A percentile compares a stretch with the other conserved stretches of the same genome.
These are phyloP conservation scores for Grosmannia clavigera DNA, from an alignment of 2,329 filamentous ascomycete species.

Conservation along the genomic window DNA sequence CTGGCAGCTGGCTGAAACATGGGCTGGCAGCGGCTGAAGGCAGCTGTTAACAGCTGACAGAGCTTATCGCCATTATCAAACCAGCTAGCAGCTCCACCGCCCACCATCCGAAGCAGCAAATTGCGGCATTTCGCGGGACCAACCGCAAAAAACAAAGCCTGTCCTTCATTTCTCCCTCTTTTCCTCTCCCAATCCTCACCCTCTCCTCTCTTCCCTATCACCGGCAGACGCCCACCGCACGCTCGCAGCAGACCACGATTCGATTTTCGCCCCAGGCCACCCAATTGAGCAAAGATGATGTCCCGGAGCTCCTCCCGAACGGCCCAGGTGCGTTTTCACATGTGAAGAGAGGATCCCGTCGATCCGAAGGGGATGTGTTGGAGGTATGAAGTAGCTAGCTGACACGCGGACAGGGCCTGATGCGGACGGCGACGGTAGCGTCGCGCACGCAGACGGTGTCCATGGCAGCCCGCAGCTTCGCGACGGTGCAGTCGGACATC, in stretches of 20 bases:
- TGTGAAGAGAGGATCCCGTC: not conserved
- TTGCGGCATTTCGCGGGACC: constrained; percentile 9
- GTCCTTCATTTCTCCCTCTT: constrained; percentile 1
- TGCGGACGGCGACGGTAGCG: constrained; percentile 26
- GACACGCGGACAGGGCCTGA: constrained; percentile 32
- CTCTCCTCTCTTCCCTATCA: not conserved
- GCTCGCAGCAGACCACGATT: not conserved
- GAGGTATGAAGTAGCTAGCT: not conserved
- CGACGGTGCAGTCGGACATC: constrained; percentile 84
- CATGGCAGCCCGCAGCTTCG: constrained; percentile 44
- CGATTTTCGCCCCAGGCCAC: not conserved
- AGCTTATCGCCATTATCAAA: constrained; percentile 1
- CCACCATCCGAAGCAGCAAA: not conserved
- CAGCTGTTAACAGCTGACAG: constrained; percentile 2
- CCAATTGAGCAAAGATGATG: constrained; percentile 34
- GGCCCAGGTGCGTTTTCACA: constrained; percentile 38
- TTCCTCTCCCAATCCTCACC: not conserved
- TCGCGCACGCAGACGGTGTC: constrained; percentile 20
- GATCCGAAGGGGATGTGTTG: not conserved
- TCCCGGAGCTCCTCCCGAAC: constrained; percentile 44
- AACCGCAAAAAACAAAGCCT: not conserved
- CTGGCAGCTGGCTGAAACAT: not conserved
- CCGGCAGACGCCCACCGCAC: not conserved
- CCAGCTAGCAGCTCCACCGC: not conserved
- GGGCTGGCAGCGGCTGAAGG: not conserved